A percentile compares a stretch with the other conserved stretches of the same genome.
Evolutionary conservation across 2,329 filamentous ascomycete species (phyloP).

Genomic region (Colletotrichum eremochloae): DNA sequence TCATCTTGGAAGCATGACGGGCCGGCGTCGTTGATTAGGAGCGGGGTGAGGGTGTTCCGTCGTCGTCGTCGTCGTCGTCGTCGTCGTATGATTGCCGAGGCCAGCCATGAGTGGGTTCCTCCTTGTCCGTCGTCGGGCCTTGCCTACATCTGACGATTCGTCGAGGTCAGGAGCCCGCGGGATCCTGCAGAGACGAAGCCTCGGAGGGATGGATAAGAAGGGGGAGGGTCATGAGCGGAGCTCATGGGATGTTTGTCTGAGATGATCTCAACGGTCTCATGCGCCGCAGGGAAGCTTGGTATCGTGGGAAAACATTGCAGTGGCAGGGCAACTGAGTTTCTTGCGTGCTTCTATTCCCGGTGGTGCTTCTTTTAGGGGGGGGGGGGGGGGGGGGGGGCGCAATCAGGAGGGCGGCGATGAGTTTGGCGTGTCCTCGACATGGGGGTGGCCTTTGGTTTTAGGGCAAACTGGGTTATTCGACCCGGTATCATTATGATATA

Average conservation of each 20-base stretch:
- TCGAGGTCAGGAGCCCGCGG: background rate
- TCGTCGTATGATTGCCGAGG: background rate
- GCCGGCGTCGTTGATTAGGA: background rate
- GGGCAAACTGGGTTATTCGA: background rate
- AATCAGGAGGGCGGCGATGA: background rate
- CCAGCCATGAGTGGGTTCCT: background rate
- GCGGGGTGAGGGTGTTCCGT: too few relatives aligned
- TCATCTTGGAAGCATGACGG: background rate
- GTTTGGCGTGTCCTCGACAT: background rate
- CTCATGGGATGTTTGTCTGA: background rate
- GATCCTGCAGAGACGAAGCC: background rate
- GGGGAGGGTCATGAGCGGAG: background rate
- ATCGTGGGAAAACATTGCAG: background rate
- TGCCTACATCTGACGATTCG: background rate
- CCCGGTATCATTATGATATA: too few relatives aligned
- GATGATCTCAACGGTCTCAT: background rate
- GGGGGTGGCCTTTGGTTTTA: background rate
- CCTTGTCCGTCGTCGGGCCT: background rate
- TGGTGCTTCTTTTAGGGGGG: background rate
- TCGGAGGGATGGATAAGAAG: background rate
- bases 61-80: background rate
- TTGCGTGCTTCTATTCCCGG: background rate
- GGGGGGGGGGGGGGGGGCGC: background rate
- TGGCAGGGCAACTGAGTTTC: background rate
- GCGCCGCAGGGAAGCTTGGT: background rate